Evolutionary conservation across 306 rosid genomes (phyloP).

Genomic region (Sechiopsis laciniata): DNA sequence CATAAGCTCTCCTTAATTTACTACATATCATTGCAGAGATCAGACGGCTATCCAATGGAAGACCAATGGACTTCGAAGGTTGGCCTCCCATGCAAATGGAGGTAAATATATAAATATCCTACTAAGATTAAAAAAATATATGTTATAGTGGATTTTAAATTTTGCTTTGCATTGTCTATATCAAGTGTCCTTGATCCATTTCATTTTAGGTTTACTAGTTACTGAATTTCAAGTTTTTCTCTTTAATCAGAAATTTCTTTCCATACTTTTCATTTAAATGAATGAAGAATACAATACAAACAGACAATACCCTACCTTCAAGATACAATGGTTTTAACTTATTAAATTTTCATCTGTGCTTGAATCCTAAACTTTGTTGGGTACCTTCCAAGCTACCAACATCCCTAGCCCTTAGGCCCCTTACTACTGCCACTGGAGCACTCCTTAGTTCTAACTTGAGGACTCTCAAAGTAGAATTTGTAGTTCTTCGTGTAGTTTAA

Average conservation of each 20-base stretch:
- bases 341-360: no score
- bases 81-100: slow-evolving; percentile 62
- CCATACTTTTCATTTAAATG: not conserved
- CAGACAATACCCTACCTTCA: not conserved
- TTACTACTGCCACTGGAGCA: not conserved
- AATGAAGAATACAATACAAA: not conserved
- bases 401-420: no score
- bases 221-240: no score
- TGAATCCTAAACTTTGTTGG: no score
- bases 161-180: not conserved
- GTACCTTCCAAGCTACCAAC: no score
- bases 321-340: no score
- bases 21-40: slow-evolving; percentile 45
- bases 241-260: no score
- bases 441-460: not conserved
- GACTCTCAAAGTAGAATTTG: slow-evolving; percentile 21
- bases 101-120: slow-evolving; percentile 34
- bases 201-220: not conserved
- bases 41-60: slow-evolving; percentile 52
- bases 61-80: slow-evolving; percentile 68
- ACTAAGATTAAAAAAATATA: not conserved
- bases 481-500: no score
- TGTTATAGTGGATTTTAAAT: not conserved
- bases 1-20: not conserved
- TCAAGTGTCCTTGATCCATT: slow-evolving; percentile 8